Percentiles rank a stretch among this genome's conserved stretches.
Conservation (phyloP, 306 rosid genomes). For the Casuarina cunninghamiana region DNA sequence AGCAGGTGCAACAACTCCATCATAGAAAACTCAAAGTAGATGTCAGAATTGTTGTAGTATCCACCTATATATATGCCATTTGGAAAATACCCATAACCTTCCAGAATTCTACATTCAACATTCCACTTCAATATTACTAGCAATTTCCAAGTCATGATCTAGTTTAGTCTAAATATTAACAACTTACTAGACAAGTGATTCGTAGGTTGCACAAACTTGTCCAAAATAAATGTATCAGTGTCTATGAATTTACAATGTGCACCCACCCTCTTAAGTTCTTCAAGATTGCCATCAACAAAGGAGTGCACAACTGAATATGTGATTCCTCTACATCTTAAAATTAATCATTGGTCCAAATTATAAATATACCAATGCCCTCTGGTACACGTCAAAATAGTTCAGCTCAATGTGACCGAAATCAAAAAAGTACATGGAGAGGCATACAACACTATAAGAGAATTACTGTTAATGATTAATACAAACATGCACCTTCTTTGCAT, state of each 20-base stretch:
- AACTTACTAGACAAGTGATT: not conserved
- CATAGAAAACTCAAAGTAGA: not conserved
- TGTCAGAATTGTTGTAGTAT: not conserved
- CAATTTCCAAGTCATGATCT: not conserved
- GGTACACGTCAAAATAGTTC: not conserved
- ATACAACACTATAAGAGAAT: not conserved
- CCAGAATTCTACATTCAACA: no score
- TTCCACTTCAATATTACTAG: not conserved
- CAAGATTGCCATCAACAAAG: not conserved
- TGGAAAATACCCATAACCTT: not conserved
- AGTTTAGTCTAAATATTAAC: not conserved
- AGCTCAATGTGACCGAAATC: not conserved
- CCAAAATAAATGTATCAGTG: no score
- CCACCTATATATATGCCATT: not conserved
- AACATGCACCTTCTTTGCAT: not conserved
- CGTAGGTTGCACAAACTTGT: no score
- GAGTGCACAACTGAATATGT: not conserved
- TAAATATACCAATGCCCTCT: not conserved
- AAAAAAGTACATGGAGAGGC: not conserved
- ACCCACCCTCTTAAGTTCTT: not conserved
- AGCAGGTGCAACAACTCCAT: conserved; percentile 1
- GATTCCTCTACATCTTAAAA: not conserved
- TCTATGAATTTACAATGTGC: no score
- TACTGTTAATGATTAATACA: not conserved
- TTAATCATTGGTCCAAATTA: not conserved